Evolutionary conservation across 2,329 filamentous ascomycete genomes (phyloP).

Genomic region (Sporothrix euskadiensis): DNA sequence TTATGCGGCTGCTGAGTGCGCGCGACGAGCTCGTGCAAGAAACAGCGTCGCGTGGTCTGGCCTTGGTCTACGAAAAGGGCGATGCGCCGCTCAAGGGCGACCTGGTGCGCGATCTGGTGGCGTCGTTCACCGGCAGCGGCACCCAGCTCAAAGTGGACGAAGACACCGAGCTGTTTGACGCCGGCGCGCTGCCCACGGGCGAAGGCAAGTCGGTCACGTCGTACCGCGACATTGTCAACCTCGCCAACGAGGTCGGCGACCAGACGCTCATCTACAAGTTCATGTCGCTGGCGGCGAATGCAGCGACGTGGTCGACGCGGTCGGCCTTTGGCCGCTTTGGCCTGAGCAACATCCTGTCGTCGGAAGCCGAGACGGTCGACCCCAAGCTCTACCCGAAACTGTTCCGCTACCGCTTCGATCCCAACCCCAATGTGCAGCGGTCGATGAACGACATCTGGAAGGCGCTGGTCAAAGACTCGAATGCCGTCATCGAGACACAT

Average conservation of each 20-base stretch:
- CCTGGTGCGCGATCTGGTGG: constrained; percentile 82
- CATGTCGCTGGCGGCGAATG: constrained; percentile 95
- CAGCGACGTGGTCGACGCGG: constrained; percentile 95
- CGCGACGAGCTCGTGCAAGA: constrained; percentile 95
- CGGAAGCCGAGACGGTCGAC: constrained; percentile 84
- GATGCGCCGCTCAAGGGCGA: constrained; percentile 77
- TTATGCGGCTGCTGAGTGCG: constrained; percentile 83
- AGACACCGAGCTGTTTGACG: constrained; percentile 91
- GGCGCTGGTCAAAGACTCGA: constrained; percentile 86
- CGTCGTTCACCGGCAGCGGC: constrained; percentile 79
- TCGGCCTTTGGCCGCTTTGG: constrained; percentile 95
- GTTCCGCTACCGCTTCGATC: constrained; percentile 92
- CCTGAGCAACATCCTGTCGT: constrained; percentile 85
- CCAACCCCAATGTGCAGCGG: constrained; percentile 85
- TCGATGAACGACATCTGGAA: constrained; percentile 99
- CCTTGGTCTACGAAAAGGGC: constrained; percentile 92
- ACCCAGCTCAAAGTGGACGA: constrained; percentile 78
- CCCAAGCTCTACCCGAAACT: constrained; percentile 95
- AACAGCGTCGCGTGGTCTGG: constrained; percentile 84
- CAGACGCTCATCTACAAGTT: constrained; percentile 97
- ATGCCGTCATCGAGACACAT: constrained; percentile 71
- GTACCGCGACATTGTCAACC: constrained; percentile 93
- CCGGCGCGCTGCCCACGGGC: constrained; percentile 83
- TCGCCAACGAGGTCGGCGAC: constrained; percentile 96
- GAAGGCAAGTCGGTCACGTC: constrained; percentile 88